Evolutionary conservation across 2,329 filamentous ascomycete genomes (phyloP).

Genomic region (Penicillium sp.): DNA sequence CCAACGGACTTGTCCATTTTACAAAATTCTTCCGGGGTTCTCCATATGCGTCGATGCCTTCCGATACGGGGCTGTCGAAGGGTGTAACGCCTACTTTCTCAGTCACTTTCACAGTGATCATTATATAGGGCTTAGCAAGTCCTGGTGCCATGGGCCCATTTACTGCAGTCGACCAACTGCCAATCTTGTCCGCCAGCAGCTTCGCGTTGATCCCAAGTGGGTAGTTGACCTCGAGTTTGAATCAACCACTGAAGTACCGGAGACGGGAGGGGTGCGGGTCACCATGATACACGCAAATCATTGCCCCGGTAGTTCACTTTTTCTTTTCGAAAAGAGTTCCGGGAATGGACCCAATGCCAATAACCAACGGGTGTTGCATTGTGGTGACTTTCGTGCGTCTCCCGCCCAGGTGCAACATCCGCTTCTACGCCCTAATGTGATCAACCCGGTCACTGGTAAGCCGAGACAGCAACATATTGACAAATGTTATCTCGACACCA

Average conservation of each 20-base stretch:
- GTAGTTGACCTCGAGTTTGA: conserved; percentile 86
- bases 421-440: conserved; percentile 70
- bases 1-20: conserved; percentile 91
- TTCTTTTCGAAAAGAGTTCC: conserved; percentile 80
- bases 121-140: conserved; percentile 85
- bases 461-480: conserved; percentile 82
- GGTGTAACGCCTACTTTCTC: conserved; percentile 91
- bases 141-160: conserved; percentile 90
- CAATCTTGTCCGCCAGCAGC: conserved; percentile 81
- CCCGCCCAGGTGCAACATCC: conserved; percentile 80
- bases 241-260: conserved; percentile 71
- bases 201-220: conserved; percentile 82
- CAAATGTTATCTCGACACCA: conserved; percentile 94
- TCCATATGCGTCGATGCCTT: conserved; percentile 95
- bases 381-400: conserved; percentile 92
- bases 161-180: conserved; percentile 94
- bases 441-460: conserved; percentile 70
- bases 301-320: conserved; percentile 91
- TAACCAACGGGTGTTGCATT: conserved; percentile 82
- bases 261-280: conserved; percentile 77
- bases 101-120: conserved; percentile 99
- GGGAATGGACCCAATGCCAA: conserved; percentile 60
- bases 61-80: conserved; percentile 87
- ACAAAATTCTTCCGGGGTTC: conserved; percentile 94
- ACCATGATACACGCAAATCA: conserved; percentile 98